phyloP scores from a whole-genome alignment of 2,329 filamentous ascomycete genomes.

The Monosporascus sp. region DNA sequence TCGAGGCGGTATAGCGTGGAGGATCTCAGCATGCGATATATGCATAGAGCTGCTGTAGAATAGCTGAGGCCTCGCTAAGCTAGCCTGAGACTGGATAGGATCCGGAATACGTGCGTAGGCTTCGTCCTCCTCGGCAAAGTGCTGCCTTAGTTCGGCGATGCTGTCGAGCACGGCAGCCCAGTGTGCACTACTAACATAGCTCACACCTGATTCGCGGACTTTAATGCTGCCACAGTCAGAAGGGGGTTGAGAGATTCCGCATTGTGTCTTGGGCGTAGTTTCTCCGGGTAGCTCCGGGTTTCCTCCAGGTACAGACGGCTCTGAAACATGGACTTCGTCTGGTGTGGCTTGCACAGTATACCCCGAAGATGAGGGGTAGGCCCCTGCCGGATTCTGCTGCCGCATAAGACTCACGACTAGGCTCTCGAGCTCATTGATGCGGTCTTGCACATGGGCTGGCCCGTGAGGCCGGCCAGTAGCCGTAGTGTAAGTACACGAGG shows the following conservation, averaged over 20 bases:
- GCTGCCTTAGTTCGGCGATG: slow-evolving; percentile 34
- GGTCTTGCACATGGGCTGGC: slow-evolving; percentile 7
- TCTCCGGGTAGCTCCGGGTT: slow-evolving; percentile 2
- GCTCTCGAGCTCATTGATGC: not conserved
- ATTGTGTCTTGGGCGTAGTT: not conserved
- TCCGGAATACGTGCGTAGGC: slow-evolving; percentile 1
- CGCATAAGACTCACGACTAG: not conserved
- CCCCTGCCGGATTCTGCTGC: slow-evolving; percentile 1
- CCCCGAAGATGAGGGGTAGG: not conserved
- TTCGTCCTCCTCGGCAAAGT: slow-evolving; percentile 26
- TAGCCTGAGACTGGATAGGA: not conserved
- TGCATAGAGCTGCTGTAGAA: slow-evolving; percentile 26
- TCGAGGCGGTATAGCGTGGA: slow-evolving; percentile 28
- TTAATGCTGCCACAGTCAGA: slow-evolving; percentile 29
- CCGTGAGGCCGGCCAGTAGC: not conserved
- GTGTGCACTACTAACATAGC: slow-evolving; percentile 32
- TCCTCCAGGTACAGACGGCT: not conserved
- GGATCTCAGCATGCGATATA: slow-evolving; percentile 24
- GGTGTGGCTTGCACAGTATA: not conserved
- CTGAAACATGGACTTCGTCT: not conserved
- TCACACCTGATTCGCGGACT: slow-evolving; percentile 13
- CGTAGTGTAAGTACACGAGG: not conserved
- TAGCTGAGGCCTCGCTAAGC: slow-evolving; percentile 18
- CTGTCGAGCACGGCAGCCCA: slow-evolving; percentile 36
- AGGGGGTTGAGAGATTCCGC: not conserved